A percentile compares a stretch with the other conserved stretches of the same genome.
phyloP scores from a whole-genome alignment of 2,329 filamentous ascomycete genomes.

The Aspergillus latus region DNA sequence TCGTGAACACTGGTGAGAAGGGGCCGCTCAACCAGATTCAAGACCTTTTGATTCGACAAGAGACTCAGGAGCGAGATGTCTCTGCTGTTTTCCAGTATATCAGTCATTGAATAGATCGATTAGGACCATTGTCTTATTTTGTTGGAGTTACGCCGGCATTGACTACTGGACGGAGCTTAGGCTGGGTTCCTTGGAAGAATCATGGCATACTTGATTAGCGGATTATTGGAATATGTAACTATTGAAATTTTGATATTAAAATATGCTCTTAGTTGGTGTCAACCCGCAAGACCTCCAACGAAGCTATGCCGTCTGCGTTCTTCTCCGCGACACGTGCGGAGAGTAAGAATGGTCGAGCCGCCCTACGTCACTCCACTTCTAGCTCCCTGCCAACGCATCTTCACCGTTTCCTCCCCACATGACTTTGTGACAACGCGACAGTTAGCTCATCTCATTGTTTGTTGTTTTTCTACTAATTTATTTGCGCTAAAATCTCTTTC shows the following conservation, averaged over 20 bases:
- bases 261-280: not conserved
- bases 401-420: constrained; percentile 22
- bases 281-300: too few relatives aligned
- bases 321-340: not conserved
- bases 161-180: constrained; percentile 8
- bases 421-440: constrained; percentile 12
- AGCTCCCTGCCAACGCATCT: constrained; percentile 24
- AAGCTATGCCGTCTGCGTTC: not conserved
- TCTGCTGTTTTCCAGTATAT: constrained; percentile 99
- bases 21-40: constrained; percentile 77
- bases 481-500: not conserved
- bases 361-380: constrained; percentile 25
- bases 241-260: constrained; percentile 8
- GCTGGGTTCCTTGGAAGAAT: not conserved
- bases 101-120: constrained; percentile 62
- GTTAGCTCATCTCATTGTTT: constrained; percentile 8
- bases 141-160: constrained; percentile 4
- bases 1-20: constrained; percentile 70
- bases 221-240: constrained; percentile 5
- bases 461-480: not conserved
- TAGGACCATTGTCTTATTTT: constrained; percentile 1
- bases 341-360: constrained; percentile 10
- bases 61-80: constrained; percentile 73
- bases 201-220: constrained; percentile 7
- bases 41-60: constrained; percentile 85